Base-by-base conservation (phyloP, 1,139 yeast genomes). In the Blastobotrys capitulatus region DNA sequence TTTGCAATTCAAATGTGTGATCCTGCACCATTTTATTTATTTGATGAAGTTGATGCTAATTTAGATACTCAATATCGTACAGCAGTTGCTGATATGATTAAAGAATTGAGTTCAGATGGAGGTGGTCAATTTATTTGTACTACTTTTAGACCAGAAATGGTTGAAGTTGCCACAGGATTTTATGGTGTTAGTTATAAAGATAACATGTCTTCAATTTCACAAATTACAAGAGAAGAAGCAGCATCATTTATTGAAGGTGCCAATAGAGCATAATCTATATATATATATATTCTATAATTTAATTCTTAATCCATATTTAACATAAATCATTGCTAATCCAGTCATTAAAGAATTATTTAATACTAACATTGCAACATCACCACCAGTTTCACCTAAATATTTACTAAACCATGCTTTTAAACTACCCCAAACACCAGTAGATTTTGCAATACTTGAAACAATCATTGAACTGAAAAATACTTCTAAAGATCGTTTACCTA, bases 11-110 rank as follows among this genome's bases (percentile, higher is more conserved):
- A 92, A 69, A 81, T 78, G 63, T 87, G 95, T 58, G 97, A 92
- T 59, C 97, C 97, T 9, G 97, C 97, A 1, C 97, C 98, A 45
- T 92, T 92, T 66, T 92, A 92, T 64, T 70, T 92, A 48, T 89
- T 92, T 67, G 98, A 92, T 67, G 98, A 92, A 71, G 85, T 92
- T 53, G 98, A 92, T 70, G 97, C 97, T 8, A 92, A 92, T 58
- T 74, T 92, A 54, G 99, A 92, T 69, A 81, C 95, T 1, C 96
- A 88, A 63, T 90, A 90, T 64, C 78, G 98, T 60, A 79, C 87
- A 0, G 82, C 96, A 0, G 96, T 92, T 16, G 96, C 98, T 0
- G 70, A 76, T 35, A 73, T 87, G 75, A 83, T 92, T 53, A 74
- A 79, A 52, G 76, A 78, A 40, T 70, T 90, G 49, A 78, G 96